These are phyloP conservation scores for Tirmania nivea DNA, from an alignment of 495 filamentous ascomycete genomes.

Conservation along the genomic window DNA sequence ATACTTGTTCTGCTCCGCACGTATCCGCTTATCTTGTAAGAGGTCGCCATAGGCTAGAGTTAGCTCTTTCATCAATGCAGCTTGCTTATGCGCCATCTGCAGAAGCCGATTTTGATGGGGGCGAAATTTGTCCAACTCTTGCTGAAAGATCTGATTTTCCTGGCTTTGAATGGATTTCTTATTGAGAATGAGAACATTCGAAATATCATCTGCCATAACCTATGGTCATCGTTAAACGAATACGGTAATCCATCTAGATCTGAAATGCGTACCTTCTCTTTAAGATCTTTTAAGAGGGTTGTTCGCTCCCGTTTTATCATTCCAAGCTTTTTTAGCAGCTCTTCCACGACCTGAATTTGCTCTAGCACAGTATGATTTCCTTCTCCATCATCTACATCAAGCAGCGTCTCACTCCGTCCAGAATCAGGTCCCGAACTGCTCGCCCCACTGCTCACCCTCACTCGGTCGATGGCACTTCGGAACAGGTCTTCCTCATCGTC, in stretches of 20 bases:
- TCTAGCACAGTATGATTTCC: conserved; percentile 58
- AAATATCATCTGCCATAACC: conserved; percentile 93
- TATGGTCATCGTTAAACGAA: conserved; percentile 19
- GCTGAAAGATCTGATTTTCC: conserved; percentile 75
- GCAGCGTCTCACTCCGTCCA: conserved; percentile 46
- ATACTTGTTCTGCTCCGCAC: conserved; percentile 84
- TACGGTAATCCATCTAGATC: background rate
- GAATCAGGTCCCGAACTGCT: conserved; percentile 34
- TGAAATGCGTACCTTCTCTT: conserved; percentile 55
- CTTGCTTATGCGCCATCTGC: conserved; percentile 85
- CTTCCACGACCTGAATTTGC: conserved; percentile 75
- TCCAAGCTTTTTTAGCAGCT: conserved; percentile 75
- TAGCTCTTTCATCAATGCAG: conserved; percentile 81
- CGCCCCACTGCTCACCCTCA: conserved; percentile 31
- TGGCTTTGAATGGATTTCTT: conserved; percentile 81
- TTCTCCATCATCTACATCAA: conserved; percentile 83
- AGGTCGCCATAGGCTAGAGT: conserved; percentile 71
- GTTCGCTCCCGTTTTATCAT: conserved; percentile 73
- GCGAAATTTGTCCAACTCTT: conserved; percentile 87
- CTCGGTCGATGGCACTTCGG: conserved; percentile 51
- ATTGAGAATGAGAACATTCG: conserved; percentile 87
- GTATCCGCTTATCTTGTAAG: conserved; percentile 81
- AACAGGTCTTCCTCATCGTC: conserved; percentile 54
- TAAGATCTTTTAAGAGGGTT: conserved; percentile 87
- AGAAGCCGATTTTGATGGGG: conserved; percentile 79